Conservation (phyloP, 495 filamentous ascomycete genomes). For the Lineolata rhizophorae region DNA sequence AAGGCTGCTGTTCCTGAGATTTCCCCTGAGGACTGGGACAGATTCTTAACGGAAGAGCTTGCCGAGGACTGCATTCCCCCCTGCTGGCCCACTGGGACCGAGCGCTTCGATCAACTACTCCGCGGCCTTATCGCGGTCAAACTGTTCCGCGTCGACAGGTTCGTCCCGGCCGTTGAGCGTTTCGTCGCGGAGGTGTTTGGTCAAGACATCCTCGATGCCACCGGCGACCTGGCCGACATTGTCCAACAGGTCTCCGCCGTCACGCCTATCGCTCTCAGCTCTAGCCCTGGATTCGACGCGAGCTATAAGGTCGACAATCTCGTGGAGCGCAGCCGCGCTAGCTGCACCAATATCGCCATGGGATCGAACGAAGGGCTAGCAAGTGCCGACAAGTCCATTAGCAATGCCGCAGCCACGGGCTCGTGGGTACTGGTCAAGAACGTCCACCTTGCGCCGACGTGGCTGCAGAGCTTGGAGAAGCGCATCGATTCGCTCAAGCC, state of each 20-base stretch:
- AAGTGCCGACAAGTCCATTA: conserved; percentile 86
- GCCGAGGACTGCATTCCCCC: conserved; percentile 72
- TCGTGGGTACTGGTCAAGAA: conserved; percentile 98
- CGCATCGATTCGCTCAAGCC: conserved; percentile 86
- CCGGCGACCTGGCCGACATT: conserved; percentile 65
- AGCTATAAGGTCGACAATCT: conserved; percentile 96
- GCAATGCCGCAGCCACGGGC: conserved; percentile 75
- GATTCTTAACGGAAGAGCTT: conserved; percentile 63
- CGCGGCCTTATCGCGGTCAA: conserved; percentile 74
- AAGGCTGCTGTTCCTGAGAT: conserved; percentile 46
- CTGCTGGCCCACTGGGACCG: conserved; percentile 44
- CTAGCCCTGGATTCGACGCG: conserved; percentile 89
- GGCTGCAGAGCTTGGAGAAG: conserved; percentile 95
- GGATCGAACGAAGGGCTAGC: conserved; percentile 85
- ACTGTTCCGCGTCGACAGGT: conserved; percentile 82
- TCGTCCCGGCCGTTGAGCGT: conserved; percentile 74
- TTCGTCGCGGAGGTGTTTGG: conserved; percentile 86
- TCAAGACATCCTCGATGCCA: conserved; percentile 53
- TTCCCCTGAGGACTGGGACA: conserved; percentile 45
- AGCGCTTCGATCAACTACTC: conserved; percentile 52
- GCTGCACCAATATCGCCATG: conserved; percentile 96
- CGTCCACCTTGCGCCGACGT: conserved; percentile 85
- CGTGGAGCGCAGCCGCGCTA: conserved; percentile 58
- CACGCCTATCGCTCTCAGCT: conserved; percentile 76
- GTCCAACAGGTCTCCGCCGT: conserved; percentile 65